phyloP scores from a whole-genome alignment of 1,284 basidiomycete genomes.

The Pisolithus thermaeus region DNA sequence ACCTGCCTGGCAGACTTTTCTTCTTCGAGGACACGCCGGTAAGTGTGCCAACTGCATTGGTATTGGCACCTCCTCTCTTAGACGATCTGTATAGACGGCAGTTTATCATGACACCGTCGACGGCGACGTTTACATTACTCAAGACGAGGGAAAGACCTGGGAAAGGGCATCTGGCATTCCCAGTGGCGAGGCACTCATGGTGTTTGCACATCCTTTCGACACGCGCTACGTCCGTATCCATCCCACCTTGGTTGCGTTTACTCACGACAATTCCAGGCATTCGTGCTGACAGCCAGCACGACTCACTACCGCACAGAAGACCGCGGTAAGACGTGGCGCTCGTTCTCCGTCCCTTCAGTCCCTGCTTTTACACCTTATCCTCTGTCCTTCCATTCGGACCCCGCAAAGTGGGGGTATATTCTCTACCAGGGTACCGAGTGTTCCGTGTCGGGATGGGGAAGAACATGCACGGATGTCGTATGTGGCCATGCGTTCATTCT shows the following conservation, averaged over 20 bases:
- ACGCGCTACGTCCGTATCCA: conserved; percentile 56
- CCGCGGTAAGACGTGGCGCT: conserved; percentile 79
- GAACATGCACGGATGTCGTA: conserved; percentile 74
- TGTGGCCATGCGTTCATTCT: conserved; percentile 7
- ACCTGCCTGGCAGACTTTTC: conserved; percentile 79
- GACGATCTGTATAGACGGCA: conserved; percentile 46
- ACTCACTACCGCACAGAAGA: conserved; percentile 85
- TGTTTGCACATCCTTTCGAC: conserved; percentile 87
- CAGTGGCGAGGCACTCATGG: conserved; percentile 57
- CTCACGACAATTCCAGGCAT: conserved; percentile 53
- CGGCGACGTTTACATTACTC: conserved; percentile 72
- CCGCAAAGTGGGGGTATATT: conserved; percentile 63
- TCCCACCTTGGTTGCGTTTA: background rate
- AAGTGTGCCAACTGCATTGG: conserved; percentile 18
- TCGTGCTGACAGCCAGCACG: conserved; percentile 65
- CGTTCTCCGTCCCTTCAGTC: conserved; percentile 63
- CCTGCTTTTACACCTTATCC: conserved; percentile 59
- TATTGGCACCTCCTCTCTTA: background rate
- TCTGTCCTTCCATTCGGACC: conserved; percentile 80
- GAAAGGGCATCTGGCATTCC: conserved; percentile 56
- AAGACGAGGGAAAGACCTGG: conserved; percentile 91
- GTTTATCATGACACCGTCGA: conserved; percentile 77
- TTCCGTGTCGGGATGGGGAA: conserved; percentile 52
- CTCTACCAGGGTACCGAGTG: conserved; percentile 83
- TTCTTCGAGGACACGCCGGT: conserved; percentile 93